Evolutionary conservation across 352 stramenopile species (phyloP), one percentile per base, ranked within the genome.

Genomic region (Ophiocytium majus): DNA sequence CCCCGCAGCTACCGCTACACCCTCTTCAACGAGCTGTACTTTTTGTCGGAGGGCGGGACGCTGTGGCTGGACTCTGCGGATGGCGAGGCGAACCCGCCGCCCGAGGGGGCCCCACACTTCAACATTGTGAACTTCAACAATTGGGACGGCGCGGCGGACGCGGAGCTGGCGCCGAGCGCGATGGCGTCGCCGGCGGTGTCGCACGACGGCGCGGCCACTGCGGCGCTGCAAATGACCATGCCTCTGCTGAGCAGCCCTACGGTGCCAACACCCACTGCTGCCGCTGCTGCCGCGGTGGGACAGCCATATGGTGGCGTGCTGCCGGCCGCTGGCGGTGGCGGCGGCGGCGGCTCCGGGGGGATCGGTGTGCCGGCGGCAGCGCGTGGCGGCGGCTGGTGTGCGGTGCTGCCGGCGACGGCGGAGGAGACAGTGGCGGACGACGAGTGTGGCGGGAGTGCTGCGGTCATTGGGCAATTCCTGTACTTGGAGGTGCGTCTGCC

Each of bases 1-100:
- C 86, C 85, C 9, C 49, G 0, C n/a, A 89, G 76, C 57, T 90
- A 90, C 76, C 83, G 88, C 33, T 50, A 81, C 33, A 84, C 82
- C 28, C 79, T 90, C 0, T 91, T 90, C 57, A 90, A 90, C 76
- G 88, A 90, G 66, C 50, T 90, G 49, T 90, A 90, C 84, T 90
- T 89, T 36, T 80, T 90, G 57, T 63, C 86, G 17, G 88, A 90
- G 43, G 88, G 88, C n/a, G 88, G 88, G n/a, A 86, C 84, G n/a
- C 43, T 90, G 19, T 90, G 88, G 88, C 76, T 82, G 10, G 88
- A 90, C 36, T 85, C 33, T 71, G 28, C 23, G 1, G 82, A 85
- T 14, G 86, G 85, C 1, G 23, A 28, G 33, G 50, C 43, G 23
- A 81, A 81, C 32, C n/a, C n/a, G n/a, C n/a, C n/a, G n/a, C n/a